Evolutionary conservation across 1,139 yeast species (phyloP), one percentile per base, ranked within the genome.

Genomic region (Sugiyamaella novakii): DNA sequence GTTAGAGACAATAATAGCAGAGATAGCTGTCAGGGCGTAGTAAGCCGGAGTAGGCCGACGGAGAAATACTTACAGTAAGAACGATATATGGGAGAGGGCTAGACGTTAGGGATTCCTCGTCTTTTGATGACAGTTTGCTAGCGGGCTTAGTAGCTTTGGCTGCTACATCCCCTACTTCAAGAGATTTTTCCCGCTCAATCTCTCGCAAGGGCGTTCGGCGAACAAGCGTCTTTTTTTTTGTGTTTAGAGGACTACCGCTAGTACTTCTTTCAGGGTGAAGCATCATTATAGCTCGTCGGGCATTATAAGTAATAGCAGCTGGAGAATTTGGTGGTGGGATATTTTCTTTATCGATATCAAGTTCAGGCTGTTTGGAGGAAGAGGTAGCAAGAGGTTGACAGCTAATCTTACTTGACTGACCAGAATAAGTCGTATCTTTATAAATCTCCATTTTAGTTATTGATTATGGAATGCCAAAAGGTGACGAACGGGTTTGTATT

Each of bases 261-360:
- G 46, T 25, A 11, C 46, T 42, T 17, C 40, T 42, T 3, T 42
- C 46, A 6, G 46, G 46, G 15, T 42, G 38, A n/a, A 42, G 33
- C 46, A 42, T 42, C 46, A 42, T 42, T 18, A 42, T 7, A 2
- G 46, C 46, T 11, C 46, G 31, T 12, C 46, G 31, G 5, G 29
- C 33, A 18, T 35, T 25, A 15, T 42, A 42, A 11, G 19, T 33
- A 5, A 17, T 21, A n/a, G 46, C 47, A 11, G 50, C 55, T 1
- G 58, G 58, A 25, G 58, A 54, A 43, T 53, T 41, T 27, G 54
- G 53, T 11, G 59, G 59, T 14, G 58, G 57, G 22, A 55, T 50
- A 43, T 55, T 57, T 46, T 57, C 59, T 47, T 56, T 57, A 41
- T 57, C 52, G 12, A 43, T 31, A 43, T 24, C 44, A 34, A 40